These are phyloP conservation scores for Podospora pseudocomata DNA, from an alignment of 495 filamentous ascomycete species.

Conservation along the genomic window DNA sequence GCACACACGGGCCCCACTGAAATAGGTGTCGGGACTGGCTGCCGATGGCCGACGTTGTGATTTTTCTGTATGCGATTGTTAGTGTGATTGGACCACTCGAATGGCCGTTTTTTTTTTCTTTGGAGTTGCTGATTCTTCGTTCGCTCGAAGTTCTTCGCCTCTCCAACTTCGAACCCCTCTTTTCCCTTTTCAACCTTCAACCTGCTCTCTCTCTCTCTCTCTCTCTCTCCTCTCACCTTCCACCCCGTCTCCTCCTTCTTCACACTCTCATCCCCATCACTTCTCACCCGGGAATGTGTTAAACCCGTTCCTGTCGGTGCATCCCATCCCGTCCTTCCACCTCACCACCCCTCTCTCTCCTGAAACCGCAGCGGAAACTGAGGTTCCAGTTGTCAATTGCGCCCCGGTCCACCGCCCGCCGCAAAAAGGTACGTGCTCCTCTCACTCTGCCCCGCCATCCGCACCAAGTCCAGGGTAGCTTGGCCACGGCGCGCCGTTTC, in stretches of 20 bases:
- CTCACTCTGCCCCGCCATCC: slow-evolving; percentile 19
- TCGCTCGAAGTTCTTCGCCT: slow-evolving; percentile 11
- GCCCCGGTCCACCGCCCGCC: slow-evolving; percentile 24
- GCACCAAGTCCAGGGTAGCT: slow-evolving; percentile 12
- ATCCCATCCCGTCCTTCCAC: slow-evolving; percentile 1
- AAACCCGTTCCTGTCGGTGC: neutral
- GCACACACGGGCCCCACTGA: neutral
- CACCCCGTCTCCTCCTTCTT: slow-evolving; percentile 9
- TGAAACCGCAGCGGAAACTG: slow-evolving; percentile 13
- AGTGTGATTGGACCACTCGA: slow-evolving; percentile 7
- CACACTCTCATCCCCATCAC: slow-evolving; percentile 8
- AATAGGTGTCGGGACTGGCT: neutral
- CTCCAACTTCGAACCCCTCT: slow-evolving; percentile 26
- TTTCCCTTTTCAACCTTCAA: slow-evolving; percentile 19
- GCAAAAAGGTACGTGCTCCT: slow-evolving; percentile 31
- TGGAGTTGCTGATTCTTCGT: slow-evolving; percentile 10
- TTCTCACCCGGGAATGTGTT: neutral
- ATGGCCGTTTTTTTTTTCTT: slow-evolving; percentile 16
- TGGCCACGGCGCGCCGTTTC: slow-evolving; percentile 26
- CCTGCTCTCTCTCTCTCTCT: neutral
- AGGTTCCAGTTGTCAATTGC: slow-evolving; percentile 26
- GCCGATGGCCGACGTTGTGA: neutral
- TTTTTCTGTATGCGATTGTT: neutral
- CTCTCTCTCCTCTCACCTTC: slow-evolving; percentile 8
- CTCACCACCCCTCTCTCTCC: neutral